Base-by-base conservation (phyloP, 2,329 filamentous ascomycete species). In the Colletotrichum trifolii region DNA sequence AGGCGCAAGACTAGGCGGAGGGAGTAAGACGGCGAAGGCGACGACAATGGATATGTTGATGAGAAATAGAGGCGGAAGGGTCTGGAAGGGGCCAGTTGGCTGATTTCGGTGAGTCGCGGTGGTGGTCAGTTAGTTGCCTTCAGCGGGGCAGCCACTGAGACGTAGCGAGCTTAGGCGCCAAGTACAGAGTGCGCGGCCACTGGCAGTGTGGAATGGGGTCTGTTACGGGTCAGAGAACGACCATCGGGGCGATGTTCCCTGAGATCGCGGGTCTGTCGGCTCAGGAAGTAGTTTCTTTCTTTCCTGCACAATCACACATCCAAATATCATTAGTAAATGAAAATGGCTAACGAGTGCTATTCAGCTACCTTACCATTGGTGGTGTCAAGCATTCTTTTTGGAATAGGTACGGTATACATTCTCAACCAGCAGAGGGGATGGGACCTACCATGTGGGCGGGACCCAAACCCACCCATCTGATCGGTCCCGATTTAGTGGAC, bases 71-170 rank as follows among this genome's bases (percentile, higher is more conserved):
- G 10, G 64, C 43, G 35, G 64, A 65, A 66, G 35, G 33, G 60
- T 64, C 64, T 66, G 64, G 64, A 66, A 66, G 49, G 50, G 40
- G 50, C 64, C 64, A 66, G 64, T 40, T 64, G 49, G 60, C 50
- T 54, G 47, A 45, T 54, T 57, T 58, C 49, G 54, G 52, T 45
- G 34, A 55, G 49, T 42, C 47, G 62, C 43, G 42, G 59, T 45
- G 53, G n/a, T 17, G 25, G 38, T 40, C 13, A 50, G 43, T 42
- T 39, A 50, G 43, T 42, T 39, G 47, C 52, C 49, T 40, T 43
- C 58, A 57, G 63, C 52, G 63, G 59, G 59, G 63, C 63, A 15
- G 15, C 58, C 47, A 33, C 58, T 56, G 40, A 55, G 45, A 34
- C 57, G 36, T 17, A 25, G 46, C 25, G 25, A 52, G n/a, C 15